phyloP scores from a whole-genome alignment of 1,139 yeast species.

The Scheffersomyces segobiensis region DNA sequence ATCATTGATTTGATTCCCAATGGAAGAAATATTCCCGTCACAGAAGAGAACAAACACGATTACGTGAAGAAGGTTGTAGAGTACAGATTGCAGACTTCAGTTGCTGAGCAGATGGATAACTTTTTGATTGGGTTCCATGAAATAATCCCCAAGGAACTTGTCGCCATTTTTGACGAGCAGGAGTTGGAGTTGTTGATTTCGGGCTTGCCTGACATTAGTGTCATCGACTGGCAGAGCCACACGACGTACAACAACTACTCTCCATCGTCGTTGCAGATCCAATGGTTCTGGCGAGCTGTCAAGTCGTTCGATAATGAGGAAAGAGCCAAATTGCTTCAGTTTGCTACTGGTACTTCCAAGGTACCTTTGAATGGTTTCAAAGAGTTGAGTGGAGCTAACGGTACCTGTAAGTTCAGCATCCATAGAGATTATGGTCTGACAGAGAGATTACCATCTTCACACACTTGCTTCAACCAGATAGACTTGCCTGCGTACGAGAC shows the following conservation, averaged over 20 bases:
- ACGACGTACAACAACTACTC: slow-evolving; percentile 83
- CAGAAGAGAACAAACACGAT: slow-evolving; percentile 88
- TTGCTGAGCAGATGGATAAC: slow-evolving; percentile 83
- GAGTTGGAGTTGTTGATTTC: slow-evolving; percentile 90
- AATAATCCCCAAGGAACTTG: slow-evolving; percentile 82
- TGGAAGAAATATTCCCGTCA: slow-evolving; percentile 84
- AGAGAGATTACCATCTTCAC: slow-evolving; percentile 91
- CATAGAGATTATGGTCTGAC: slow-evolving; percentile 87
- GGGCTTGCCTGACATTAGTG: slow-evolving; percentile 95
- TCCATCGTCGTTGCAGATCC: slow-evolving; percentile 82
- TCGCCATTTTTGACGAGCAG: slow-evolving; percentile 91
- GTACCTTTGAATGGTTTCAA: slow-evolving; percentile 95
- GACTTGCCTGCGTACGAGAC: slow-evolving; percentile 92
- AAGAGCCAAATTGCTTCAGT: slow-evolving; percentile 88
- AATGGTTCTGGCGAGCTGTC: slow-evolving; percentile 99
- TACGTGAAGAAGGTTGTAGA: slow-evolving; percentile 86
- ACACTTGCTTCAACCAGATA: slow-evolving; percentile 94
- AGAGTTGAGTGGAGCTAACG: slow-evolving; percentile 86
- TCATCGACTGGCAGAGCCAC: slow-evolving; percentile 92
- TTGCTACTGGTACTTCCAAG: slow-evolving; percentile 96
- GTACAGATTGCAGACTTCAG: slow-evolving; percentile 79
- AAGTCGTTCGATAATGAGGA: slow-evolving; percentile 93
- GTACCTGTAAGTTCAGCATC: slow-evolving; percentile 82
- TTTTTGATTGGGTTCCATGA: slow-evolving; percentile 89
- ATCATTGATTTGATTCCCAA: slow-evolving; percentile 74